phyloP scores from a whole-genome alignment of 176 grass and related monocot genomes.

The Cenchrus fungigraminus region DNA sequence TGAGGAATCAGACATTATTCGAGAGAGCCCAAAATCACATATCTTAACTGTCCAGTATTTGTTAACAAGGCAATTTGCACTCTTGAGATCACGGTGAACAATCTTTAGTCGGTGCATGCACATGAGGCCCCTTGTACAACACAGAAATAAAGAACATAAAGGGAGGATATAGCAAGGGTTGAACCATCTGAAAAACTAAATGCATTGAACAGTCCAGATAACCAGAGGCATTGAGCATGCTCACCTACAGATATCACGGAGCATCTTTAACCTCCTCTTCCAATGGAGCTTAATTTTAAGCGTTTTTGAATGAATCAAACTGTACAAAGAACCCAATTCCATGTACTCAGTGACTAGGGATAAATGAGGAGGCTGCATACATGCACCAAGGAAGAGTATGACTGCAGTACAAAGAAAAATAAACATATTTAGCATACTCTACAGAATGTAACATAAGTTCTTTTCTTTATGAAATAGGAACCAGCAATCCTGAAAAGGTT shows the following conservation, averaged over 20 bases:
- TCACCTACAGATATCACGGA: conserved; percentile 98
- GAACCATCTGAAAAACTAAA: conserved; percentile 2
- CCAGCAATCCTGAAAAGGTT: conserved; percentile 17
- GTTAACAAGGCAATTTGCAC: conserved; percentile 97
- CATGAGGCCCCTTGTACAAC: conserved; percentile 82
- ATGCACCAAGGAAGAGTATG: conserved; percentile 97
- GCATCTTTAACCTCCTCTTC: conserved; percentile 96
- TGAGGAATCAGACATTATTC: conserved; percentile 61
- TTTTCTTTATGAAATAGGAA: conserved; percentile 27
- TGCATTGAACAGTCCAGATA: neutral
- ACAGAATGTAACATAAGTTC: neutral
- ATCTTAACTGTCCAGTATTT: conserved; percentile 95
- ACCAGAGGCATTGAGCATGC: conserved; percentile 5
- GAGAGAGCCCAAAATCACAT: conserved; percentile 95
- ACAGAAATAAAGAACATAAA: conserved; percentile 13
- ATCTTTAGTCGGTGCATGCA: conserved; percentile 98
- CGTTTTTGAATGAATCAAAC: conserved; percentile 84
- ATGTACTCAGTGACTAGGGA: conserved; percentile 96
- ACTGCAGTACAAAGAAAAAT: conserved; percentile 55
- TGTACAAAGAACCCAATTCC: conserved; percentile 97
- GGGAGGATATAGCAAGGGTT: neutral
- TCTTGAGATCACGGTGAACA: conserved; percentile 92
- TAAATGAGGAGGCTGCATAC: conserved; percentile 95
- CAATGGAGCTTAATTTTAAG: conserved; percentile 86
- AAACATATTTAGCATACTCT: conserved; percentile 24